phyloP scores from a whole-genome alignment of 139 green algal species.

The Mesotaenium endlicherianum region DNA sequence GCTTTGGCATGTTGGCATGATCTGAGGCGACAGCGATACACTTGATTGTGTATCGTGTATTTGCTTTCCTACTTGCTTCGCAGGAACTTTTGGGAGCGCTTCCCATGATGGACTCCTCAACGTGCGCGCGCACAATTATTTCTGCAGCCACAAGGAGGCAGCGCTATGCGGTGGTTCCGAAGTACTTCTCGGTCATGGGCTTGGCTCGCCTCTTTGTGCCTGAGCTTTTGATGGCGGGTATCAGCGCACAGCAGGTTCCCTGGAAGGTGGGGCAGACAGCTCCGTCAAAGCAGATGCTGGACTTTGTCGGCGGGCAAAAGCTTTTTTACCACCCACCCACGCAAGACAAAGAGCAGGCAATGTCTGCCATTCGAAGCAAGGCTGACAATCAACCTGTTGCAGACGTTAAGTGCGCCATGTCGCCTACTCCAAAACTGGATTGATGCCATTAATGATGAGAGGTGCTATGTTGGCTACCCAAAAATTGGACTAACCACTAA shows the following conservation, averaged over 20 bases:
- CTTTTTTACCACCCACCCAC: constrained; percentile 10
- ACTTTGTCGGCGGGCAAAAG: background rate
- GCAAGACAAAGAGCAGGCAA: too few relatives aligned
- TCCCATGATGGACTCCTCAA: constrained; percentile 11
- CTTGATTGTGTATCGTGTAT: background rate
- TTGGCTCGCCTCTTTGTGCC: constrained; percentile 33
- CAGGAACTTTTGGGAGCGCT: constrained; percentile 13
- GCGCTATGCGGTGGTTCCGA: constrained; percentile 21
- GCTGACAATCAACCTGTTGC: too few relatives aligned
- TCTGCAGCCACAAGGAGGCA: background rate
- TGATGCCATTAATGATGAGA: too few relatives aligned
- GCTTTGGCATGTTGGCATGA: background rate
- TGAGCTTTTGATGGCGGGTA: constrained; percentile 21
- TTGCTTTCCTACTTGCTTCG: background rate
- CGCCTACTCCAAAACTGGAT: too few relatives aligned
- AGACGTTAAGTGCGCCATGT: too few relatives aligned
- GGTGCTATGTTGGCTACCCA: too few relatives aligned
- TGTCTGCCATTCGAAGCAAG: too few relatives aligned
- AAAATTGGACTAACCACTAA: too few relatives aligned
- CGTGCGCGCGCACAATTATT: background rate
- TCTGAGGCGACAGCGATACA: background rate
- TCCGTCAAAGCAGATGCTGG: background rate
- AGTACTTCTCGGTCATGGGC: background rate
- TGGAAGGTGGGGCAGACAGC: background rate
- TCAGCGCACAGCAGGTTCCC: background rate